Conservation (phyloP, 768 basidiomycete species). For the Asterophora lycoperdoides region DNA sequence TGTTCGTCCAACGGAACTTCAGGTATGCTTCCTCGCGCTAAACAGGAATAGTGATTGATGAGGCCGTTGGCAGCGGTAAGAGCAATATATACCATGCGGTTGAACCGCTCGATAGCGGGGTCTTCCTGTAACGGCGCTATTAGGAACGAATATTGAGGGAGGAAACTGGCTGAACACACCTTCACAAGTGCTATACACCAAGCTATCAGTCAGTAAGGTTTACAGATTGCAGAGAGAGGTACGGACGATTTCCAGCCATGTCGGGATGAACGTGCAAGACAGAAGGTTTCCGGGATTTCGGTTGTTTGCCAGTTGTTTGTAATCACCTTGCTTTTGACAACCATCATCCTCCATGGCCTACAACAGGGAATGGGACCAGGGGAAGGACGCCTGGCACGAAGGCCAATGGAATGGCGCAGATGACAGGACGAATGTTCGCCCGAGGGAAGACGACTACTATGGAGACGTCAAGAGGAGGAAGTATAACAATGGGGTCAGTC, state of each 20-base stretch:
- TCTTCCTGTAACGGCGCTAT: conserved; percentile 33
- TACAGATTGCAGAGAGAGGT: neutral
- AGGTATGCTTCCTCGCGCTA: conserved; percentile 85
- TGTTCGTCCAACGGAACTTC: conserved; percentile 75
- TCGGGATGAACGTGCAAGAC: conserved; percentile 26
- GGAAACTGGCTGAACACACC: conserved; percentile 29
- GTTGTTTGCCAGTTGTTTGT: conserved; percentile 32
- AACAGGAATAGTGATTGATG: conserved; percentile 6
- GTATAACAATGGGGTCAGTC: conserved; percentile 58
- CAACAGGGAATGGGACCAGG: conserved; percentile 86
- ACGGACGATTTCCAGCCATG: conserved; percentile 68
- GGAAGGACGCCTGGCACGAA: conserved; percentile 61
- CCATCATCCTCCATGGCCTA: conserved; percentile 52
- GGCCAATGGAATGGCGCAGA: conserved; percentile 38
- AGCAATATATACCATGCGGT: conserved; percentile 37
- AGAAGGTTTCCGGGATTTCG: conserved; percentile 14
- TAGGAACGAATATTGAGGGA: neutral
- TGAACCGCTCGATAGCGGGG: conserved; percentile 57
- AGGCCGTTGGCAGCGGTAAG: conserved; percentile 1
- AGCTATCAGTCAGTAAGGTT: conserved; percentile 6
- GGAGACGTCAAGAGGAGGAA: conserved; percentile 76
- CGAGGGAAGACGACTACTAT: conserved; percentile 66
- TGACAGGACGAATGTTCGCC: conserved; percentile 39
- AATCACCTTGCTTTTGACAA: conserved; percentile 33
- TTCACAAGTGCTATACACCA: conserved; percentile 49